Evolutionary conservation across 345 rosid species (phyloP).

Genomic region (Salix dunnii): DNA sequence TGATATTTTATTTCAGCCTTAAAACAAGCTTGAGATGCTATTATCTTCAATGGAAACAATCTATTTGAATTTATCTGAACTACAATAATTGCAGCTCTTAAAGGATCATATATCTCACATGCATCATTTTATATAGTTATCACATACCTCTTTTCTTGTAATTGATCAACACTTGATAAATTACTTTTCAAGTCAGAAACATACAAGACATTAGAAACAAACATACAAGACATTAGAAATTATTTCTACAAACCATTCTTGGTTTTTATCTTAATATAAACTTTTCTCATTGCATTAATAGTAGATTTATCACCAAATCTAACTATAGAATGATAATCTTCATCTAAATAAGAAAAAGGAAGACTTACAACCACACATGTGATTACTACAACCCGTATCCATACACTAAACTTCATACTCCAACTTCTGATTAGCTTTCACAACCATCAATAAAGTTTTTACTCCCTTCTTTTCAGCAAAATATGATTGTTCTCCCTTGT

Average conservation of each 20-base stretch:
- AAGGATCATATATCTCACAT: too few relatives aligned
- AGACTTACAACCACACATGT: neutral
- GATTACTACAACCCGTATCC: neutral
- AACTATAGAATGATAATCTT: neutral
- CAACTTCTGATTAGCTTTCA: neutral
- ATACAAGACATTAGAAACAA: neutral
- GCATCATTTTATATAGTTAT: too few relatives aligned
- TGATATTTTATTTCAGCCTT: too few relatives aligned
- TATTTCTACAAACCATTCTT: neutral
- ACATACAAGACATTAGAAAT: neutral
- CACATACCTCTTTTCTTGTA: neutral
- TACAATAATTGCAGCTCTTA: too few relatives aligned
- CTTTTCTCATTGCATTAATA: neutral
- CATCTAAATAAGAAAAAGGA: neutral
- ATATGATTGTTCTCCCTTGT: too few relatives aligned
- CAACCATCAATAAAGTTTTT: neutral
- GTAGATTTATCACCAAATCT: neutral
- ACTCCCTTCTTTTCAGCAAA: neutral
- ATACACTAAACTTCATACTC: neutral
- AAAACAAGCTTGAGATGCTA: too few relatives aligned
- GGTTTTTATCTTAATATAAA: neutral
- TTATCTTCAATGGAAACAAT: too few relatives aligned
- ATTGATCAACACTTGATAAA: neutral
- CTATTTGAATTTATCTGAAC: too few relatives aligned
- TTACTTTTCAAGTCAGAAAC: neutral